Evolutionary conservation across 129 eudicot genomes (phyloP), one percentile per base, ranked within the genome.

Genomic region (Apium graveolens): DNA sequence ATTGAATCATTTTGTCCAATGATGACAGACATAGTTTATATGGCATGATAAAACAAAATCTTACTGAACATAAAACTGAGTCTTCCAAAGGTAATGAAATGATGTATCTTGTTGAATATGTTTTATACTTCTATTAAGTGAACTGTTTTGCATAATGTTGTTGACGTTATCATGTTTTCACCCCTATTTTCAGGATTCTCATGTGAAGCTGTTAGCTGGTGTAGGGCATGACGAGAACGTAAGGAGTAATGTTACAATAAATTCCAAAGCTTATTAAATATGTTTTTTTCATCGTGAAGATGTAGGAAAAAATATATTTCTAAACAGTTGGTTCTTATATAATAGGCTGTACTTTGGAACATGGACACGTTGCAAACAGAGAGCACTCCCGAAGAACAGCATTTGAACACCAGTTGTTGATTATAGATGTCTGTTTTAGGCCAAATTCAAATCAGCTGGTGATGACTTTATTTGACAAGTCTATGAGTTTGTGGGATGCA

Each of bases 161-260:
- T 31, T 46, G 21, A 65, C 2, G 9, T 24, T 66, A 32, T 66
- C 11, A 13, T 31, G 42, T 29, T 35, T 39, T 37, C 5, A 44
- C 65, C 46, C 12, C 14, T 74, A n/a, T n/a, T n/a, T 46, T 79
- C 70, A 95, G 97, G 97, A 75, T 95, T 95, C 83, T 91, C 98
- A 95, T 80, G 98, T 97, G 82, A 95, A 95, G 85, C 82, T 90
- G 88, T 86, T 95, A 43, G 98, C 97, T 83, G 91, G 98, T 88
- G 98, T 94, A 17, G 98, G 98, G 62, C 96, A 95, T 80, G 98
- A 95, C 88, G 90, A 88, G 84, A 95, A 90, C 96, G 98, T 90
- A 21, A 81, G 17, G 42, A 42, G 27, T 62, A 68, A 26, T 34
- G 73, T 27, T 42, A 17, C n/a, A 42, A 73, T 5, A 12, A 18